Conservation (phyloP, 192 early-diverging fungal genomes). For the Spinellus fusiger region DNA sequence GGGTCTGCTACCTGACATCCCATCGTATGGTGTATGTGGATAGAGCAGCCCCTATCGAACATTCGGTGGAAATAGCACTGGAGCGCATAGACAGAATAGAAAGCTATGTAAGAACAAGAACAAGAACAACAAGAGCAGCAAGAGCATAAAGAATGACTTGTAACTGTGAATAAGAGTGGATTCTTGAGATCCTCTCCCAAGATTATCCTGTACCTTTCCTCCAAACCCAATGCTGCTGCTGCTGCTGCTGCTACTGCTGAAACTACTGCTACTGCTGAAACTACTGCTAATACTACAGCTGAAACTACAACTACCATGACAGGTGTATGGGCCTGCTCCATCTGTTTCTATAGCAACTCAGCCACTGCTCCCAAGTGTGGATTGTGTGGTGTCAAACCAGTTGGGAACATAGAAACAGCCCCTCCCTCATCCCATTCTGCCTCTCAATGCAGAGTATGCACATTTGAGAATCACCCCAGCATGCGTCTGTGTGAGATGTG, state of each 20-base stretch:
- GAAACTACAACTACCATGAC: slow-evolving; percentile 14
- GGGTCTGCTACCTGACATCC: slow-evolving; percentile 67
- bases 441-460: slow-evolving; percentile 68
- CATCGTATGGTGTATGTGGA: slow-evolving; percentile 81
- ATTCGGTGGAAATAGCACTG: slow-evolving; percentile 53
- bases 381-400: slow-evolving; percentile 48
- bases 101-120: slow-evolving; percentile 36
- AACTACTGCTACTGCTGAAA: slow-evolving; percentile 14
- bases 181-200: slow-evolving; percentile 62
- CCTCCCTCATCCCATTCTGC: neutral
- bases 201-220: slow-evolving; percentile 44
- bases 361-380: slow-evolving; percentile 38
- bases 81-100: slow-evolving; percentile 38
- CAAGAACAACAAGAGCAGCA: too few relatives aligned
- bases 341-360: slow-evolving; percentile 47
- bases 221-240: neutral
- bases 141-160: too few relatives aligned
- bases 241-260: neutral
- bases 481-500: slow-evolving; percentile 85
- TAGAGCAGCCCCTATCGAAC: slow-evolving; percentile 41
- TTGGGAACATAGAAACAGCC: neutral
- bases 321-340: slow-evolving; percentile 45
- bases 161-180: slow-evolving; percentile 29
- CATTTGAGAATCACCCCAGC: slow-evolving; percentile 82
- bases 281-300: neutral